Base-by-base conservation (phyloP, 129 eudicot species). In the Centella asiatica region DNA sequence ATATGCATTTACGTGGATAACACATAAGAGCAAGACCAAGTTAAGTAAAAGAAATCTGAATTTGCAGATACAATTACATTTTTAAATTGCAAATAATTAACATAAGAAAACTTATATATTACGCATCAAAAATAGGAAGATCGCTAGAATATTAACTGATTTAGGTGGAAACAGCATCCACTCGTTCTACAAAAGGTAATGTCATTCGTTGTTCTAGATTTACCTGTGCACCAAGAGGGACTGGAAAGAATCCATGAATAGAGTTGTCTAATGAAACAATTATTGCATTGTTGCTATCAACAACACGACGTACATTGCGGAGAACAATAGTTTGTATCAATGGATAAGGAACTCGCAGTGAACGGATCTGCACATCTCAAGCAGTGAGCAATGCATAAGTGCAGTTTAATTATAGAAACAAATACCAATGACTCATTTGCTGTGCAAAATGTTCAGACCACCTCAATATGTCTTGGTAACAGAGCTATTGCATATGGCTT, bases 171-270 rank as follows among this genome's bases (percentile, higher is more conserved):
- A 12, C n/a, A 8, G 48, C 15, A 8, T 14, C 18, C 39, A 34
- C 3, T 13, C 15, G 24, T 14, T 17, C 22, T 19, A 46, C 20
- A 46, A 2, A 42, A 18, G 51, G 15, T 11, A 58, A 11, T 57
- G 46, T 32, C 63, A 36, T 31, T 27, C 11, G 42, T 27, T 62
- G 46, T 46, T 28, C 18, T 23, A 46, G 47, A 72, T 61, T 49
- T 78, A 93, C 96, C 96, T 93, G 99, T 61, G 95, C 99, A 64
- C 99, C 99, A 69, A 87, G 85, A 72, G 99, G 95, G 63, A 93
- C 92, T 9, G 99, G 83, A 72, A 93, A 93, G 46, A 93, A 76
- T 46, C 95, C 96, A 72, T 72, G 74, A 66, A 93, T 74, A 72
- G 95, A 82, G 47, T 80, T 84, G 44, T 93, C 99, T 39, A 93